Conservation (phyloP, 2,329 filamentous ascomycete species). For the Trichophaea hybrida region DNA sequence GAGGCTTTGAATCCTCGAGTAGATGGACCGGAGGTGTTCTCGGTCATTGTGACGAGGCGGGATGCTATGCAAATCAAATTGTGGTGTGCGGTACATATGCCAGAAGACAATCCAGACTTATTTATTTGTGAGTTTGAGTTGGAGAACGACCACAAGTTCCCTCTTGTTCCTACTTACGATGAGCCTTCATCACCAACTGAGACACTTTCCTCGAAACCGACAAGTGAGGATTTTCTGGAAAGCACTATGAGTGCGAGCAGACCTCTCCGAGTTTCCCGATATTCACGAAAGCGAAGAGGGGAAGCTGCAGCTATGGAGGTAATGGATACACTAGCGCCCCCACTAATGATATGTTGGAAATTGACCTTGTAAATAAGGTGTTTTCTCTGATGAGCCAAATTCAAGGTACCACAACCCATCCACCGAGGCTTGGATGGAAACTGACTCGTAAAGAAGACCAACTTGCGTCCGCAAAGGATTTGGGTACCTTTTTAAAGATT, state of each 20-base stretch:
- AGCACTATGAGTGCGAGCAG: slow-evolving; percentile 64
- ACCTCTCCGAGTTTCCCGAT: slow-evolving; percentile 61
- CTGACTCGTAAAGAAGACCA: slow-evolving; percentile 43
- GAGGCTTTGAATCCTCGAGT: slow-evolving; percentile 61
- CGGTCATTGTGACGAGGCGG: slow-evolving; percentile 46
- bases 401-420: slow-evolving; percentile 35
- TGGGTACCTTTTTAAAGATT: slow-evolving; percentile 64
- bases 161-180: slow-evolving; percentile 43
- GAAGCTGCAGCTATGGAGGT: slow-evolving; percentile 78
- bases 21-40: slow-evolving; percentile 78
- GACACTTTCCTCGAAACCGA: slow-evolving; percentile 58
- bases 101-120: slow-evolving; percentile 46
- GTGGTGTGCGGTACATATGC: slow-evolving; percentile 76
- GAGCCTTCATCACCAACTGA: slow-evolving; percentile 54
- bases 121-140: slow-evolving; percentile 81
- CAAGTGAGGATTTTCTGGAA: slow-evolving; percentile 55
- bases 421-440: neutral
- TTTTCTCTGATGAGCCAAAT: slow-evolving; percentile 88
- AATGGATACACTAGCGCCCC: neutral
- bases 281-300: slow-evolving; percentile 58
- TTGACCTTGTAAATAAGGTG: slow-evolving; percentile 1
- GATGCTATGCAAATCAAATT: slow-evolving; percentile 42
- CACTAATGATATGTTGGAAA: neutral
- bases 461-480: slow-evolving; percentile 52
- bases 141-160: slow-evolving; percentile 58